Conservation (phyloP, 2,329 filamentous ascomycete species). For the Polychaeton citri region DNA sequence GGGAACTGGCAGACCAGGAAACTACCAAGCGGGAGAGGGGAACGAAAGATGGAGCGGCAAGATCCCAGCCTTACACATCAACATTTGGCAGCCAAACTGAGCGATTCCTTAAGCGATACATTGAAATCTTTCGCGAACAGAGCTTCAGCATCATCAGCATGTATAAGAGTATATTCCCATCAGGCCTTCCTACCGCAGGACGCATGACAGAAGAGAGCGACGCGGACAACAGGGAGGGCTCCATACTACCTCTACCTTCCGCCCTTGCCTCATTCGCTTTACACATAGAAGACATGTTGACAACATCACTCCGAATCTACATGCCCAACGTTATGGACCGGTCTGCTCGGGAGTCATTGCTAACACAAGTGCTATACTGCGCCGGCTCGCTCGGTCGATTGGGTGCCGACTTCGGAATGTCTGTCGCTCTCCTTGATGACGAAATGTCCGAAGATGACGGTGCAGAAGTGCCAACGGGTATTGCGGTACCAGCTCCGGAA, state of each 20-base stretch:
- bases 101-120: constrained; percentile 83
- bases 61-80: constrained; percentile 21
- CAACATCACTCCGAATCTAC: constrained; percentile 61
- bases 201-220: not conserved
- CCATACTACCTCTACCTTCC: constrained; percentile 49
- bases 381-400: constrained; percentile 80
- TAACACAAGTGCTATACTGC: constrained; percentile 89
- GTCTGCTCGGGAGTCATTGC: constrained; percentile 66
- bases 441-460: constrained; percentile 4
- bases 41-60: constrained; percentile 17
- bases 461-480: constrained; percentile 1
- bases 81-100: constrained; percentile 85
- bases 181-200: constrained; percentile 31
- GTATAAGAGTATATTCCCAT: constrained; percentile 78
- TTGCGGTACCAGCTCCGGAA: constrained; percentile 33
- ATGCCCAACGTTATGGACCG: constrained; percentile 71
- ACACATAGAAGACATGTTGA: constrained; percentile 68
- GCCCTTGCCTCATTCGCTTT: constrained; percentile 74
- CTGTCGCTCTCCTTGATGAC: constrained; percentile 48
- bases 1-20: constrained; percentile 83
- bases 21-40: constrained; percentile 31
- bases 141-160: constrained; percentile 92
- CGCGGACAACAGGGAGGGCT: constrained; percentile 14
- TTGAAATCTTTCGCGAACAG: constrained; percentile 95
- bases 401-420: constrained; percentile 83